phyloP scores from a whole-genome alignment of 257 asterid genomes.

The Ligustrum vulgare region DNA sequence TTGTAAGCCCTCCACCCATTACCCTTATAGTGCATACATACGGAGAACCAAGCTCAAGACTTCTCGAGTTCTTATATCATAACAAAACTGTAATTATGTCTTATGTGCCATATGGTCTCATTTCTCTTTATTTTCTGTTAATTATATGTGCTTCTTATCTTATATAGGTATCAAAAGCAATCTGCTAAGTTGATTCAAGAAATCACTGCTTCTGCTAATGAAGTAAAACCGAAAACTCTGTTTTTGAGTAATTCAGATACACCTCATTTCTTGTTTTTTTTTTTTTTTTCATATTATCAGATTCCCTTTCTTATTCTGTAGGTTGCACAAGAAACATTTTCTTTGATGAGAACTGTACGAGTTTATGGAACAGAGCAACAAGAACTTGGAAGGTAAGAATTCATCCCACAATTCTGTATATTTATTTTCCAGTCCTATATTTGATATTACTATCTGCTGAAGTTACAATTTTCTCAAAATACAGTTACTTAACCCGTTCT shows the following conservation, averaged over 20 bases:
- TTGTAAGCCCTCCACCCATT: not conserved
- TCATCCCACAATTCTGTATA: conserved; percentile 1
- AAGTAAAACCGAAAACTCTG: conserved; percentile 47
- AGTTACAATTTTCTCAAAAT: conserved; percentile 8
- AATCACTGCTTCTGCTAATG: conserved; percentile 88
- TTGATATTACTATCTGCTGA: conserved; percentile 9
- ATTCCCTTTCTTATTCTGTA: conserved; percentile 29
- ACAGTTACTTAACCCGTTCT: conserved; percentile 7
- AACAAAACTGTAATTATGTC: conserved; percentile 6
- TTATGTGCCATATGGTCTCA: conserved; percentile 6
- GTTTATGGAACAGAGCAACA: conserved; percentile 88
- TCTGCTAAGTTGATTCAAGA: conserved; percentile 89
- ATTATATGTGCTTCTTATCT: conserved; percentile 7
- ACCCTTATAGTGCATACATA: not conserved
- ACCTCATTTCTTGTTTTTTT: conserved; percentile 24
- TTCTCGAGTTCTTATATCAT: not conserved
- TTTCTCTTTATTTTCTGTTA: conserved; percentile 16
- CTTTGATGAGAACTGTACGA: conserved; percentile 92
- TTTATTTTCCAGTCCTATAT: not conserved
- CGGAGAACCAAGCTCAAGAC: not conserved
- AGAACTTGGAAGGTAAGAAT: conserved; percentile 70
- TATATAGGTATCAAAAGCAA: conserved; percentile 82
- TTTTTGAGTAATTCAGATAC: conserved; percentile 5
- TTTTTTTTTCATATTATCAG: conserved; percentile 21
- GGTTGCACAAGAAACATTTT: conserved; percentile 96